These are phyloP conservation scores for Vanrija sp. DNA, from an alignment of 1,284 basidiomycete species.

Conservation along the genomic window DNA sequence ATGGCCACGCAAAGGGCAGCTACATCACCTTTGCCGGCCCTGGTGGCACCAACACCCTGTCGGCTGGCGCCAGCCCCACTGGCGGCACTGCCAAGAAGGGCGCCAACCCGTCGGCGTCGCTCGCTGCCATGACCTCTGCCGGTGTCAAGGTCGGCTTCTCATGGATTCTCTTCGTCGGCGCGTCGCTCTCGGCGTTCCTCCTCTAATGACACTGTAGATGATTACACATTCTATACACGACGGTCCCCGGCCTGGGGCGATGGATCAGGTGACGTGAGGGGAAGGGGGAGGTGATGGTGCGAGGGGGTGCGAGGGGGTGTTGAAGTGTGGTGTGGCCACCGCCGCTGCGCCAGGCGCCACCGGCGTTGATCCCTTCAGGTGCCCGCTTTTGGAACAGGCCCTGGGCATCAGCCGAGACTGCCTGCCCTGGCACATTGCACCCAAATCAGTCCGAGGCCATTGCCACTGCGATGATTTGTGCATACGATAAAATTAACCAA, in stretches of 20 bases:
- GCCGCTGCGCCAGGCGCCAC: too few relatives aligned
- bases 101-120: conserved; percentile 15
- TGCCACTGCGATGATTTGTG: not conserved
- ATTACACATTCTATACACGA: too few relatives aligned
- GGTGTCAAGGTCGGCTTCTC: too few relatives aligned
- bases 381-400: too few relatives aligned
- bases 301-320: too few relatives aligned
- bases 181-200: not conserved
- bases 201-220: not conserved
- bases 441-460: too few relatives aligned
- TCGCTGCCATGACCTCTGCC: not conserved
- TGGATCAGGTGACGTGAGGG: not conserved
- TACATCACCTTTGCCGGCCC: conserved; percentile 5
- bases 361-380: too few relatives aligned
- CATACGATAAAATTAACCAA: not conserved
- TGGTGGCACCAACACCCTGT: conserved; percentile 6
- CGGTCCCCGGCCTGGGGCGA: not conserved
- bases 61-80: not conserved
- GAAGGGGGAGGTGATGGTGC: not conserved
- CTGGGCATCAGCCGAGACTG: too few relatives aligned
- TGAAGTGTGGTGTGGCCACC: too few relatives aligned
- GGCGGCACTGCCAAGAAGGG: not conserved
- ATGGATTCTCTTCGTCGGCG: too few relatives aligned
- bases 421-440: too few relatives aligned
- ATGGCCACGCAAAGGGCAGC: conserved; percentile 1